Evolutionary conservation across 2,329 filamentous ascomycete species (phyloP).

Genomic region (Ceratocystiopsis sp.): DNA sequence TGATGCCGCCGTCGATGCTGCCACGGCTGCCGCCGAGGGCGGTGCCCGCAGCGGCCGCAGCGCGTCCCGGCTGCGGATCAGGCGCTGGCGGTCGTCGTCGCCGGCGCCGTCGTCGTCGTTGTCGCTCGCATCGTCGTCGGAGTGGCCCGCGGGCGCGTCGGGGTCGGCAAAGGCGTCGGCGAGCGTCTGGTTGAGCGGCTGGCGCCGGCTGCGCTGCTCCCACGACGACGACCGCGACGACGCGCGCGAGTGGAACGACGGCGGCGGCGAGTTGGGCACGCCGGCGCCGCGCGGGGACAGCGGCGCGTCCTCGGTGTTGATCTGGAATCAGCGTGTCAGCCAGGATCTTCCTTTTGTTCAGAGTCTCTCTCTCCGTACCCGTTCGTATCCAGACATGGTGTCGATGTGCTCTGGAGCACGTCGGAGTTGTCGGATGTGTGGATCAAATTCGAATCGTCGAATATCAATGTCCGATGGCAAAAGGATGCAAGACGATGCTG

Average conservation of each 20-base stretch:
- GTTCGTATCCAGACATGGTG: too few species aligned
- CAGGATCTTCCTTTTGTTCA: too few species aligned
- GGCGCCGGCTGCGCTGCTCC: background rate
- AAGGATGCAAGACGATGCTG: too few species aligned
- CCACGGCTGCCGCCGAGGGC: slow-evolving; percentile 10
- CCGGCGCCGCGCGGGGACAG: slow-evolving; percentile 29
- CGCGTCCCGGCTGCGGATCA: slow-evolving; percentile 50
- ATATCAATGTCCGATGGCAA: too few species aligned
- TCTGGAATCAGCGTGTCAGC: background rate
- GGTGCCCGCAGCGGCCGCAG: slow-evolving; percentile 5
- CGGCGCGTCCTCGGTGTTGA: slow-evolving; percentile 15
- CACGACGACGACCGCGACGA: slow-evolving; percentile 34
- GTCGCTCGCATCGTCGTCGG: slow-evolving; percentile 64
- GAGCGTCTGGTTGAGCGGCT: slow-evolving; percentile 54
- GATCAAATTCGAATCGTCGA: too few species aligned
- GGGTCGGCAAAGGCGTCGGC: slow-evolving; percentile 89
- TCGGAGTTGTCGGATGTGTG: too few species aligned
- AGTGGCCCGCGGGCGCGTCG: slow-evolving; percentile 30
- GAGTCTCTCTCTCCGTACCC: too few species aligned
- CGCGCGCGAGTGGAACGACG: slow-evolving; percentile 76
- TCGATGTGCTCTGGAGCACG: too few species aligned
- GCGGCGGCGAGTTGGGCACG: slow-evolving; percentile 47
- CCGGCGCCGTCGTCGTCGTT: slow-evolving; percentile 64
- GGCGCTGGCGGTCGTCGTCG: slow-evolving; percentile 74
- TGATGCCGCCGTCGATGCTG: background rate